Base-by-base conservation (phyloP, 2,329 filamentous ascomycete genomes). In the Xylaria arbuscula region DNA sequence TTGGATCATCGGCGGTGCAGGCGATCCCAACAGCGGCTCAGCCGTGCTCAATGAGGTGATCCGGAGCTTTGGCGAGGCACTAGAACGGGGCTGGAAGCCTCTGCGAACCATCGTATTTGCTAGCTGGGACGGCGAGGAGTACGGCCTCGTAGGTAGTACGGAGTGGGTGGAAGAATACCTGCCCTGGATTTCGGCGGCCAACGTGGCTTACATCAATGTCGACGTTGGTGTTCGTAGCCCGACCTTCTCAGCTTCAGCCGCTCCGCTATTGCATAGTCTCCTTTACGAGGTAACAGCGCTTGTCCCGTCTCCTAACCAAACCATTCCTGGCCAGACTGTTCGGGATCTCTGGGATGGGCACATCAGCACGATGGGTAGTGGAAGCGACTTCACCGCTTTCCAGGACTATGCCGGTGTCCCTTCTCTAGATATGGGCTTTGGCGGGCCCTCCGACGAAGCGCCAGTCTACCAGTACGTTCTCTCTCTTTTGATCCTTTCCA, bases 141-240 rank as follows among this genome's bases (percentile, higher is more conserved):
- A 97, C 72, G 93, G 92, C 0, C 85, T 97, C 5, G 80, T 97
- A 15, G 94, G 94, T 4, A 93, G 90, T 62, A 97, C 94, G 0
- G 94, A 97, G 77, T 97, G 94, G 93, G 93, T 97, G 0, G 94
- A 97, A 77, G 93, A 97, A 72, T 93, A 93, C 74, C 81, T 97
- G 0, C 91, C 92, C 0, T 97, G 93, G 93, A 86, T 97, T 13
- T 85, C 86, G 2, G 84, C 85, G 3, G 86, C 91, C 48, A 91
- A 90, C 65, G 87, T 97, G 17, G 93, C 93, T 10, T 97, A 97
- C 76, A 80, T 97, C 70, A 97, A 97, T 78, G 89, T 97, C 64
- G 94, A 97, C 74, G 89, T 93, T 6, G 92, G 90, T 36, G 86
- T 90, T 3, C 78, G 83, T 5, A 92, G 93, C 0, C 86, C 88